Evolutionary conservation across 2,329 filamentous ascomycete genomes (phyloP).

Genomic region (Cercospora canescens): DNA sequence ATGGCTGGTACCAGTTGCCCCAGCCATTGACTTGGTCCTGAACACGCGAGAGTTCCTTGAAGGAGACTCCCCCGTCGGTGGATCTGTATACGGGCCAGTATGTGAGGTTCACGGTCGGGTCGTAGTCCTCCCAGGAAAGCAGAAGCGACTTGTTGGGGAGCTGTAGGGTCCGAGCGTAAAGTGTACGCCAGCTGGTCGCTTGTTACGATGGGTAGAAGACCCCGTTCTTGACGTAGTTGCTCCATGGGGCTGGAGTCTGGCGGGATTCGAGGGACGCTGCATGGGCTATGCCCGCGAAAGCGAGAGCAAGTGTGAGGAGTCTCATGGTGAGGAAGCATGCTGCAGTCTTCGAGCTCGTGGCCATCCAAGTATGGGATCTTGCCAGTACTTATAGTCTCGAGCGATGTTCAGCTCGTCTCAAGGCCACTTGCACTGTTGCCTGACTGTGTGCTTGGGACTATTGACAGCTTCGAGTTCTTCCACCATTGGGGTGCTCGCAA

Average conservation of each 20-base stretch:
- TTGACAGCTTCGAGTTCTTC: not conserved
- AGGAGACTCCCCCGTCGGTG: constrained; percentile 52
- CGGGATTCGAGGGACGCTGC: not conserved
- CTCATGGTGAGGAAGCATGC: not conserved
- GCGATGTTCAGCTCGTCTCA: not conserved
- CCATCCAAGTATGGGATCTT: too few species aligned
- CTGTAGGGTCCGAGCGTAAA: constrained; percentile 54
- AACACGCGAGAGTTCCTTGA: constrained; percentile 64
- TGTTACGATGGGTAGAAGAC: not conserved
- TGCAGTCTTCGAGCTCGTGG: not conserved
- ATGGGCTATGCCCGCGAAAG: not conserved
- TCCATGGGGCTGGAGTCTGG: not conserved
- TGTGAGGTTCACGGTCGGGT: constrained; percentile 43
- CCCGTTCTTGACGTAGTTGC: not conserved
- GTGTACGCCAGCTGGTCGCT: constrained; percentile 36
- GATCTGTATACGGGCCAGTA: constrained; percentile 51
- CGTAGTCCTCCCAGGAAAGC: constrained; percentile 58
- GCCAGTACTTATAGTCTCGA: not conserved
- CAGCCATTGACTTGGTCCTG: constrained; percentile 64
- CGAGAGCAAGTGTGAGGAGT: not conserved
- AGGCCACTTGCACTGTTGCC: not conserved
- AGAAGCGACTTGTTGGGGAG: constrained; percentile 46
- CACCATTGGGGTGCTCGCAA: not conserved
- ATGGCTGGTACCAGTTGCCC: constrained; percentile 69
- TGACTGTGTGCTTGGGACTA: not conserved